Percentiles rank a stretch among this genome's conserved stretches.
phyloP scores from a whole-genome alignment of 352 stramenopile species.

The Phytophthora hibernalis region DNA sequence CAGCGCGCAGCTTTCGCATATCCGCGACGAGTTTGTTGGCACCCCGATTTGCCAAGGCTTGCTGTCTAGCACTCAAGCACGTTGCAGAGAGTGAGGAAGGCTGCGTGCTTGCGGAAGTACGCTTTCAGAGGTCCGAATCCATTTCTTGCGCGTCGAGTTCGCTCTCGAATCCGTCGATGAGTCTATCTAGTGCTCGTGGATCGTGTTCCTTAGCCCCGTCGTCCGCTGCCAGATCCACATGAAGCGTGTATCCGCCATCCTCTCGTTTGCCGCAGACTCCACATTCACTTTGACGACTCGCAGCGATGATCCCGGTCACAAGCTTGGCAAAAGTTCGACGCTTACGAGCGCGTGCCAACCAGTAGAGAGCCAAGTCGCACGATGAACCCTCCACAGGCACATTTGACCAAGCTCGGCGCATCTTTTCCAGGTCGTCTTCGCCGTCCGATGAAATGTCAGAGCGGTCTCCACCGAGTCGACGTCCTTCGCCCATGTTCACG shows the following conservation, averaged over 20 bases:
- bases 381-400: constrained; percentile 84
- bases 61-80: constrained; percentile 71
- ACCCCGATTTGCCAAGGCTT: constrained; percentile 21
- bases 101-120: constrained; percentile 95
- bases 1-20: constrained; percentile 77
- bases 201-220: constrained; percentile 73
- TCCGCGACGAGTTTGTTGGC: constrained; percentile 35
- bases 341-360: constrained; percentile 94
- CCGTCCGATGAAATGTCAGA: constrained; percentile 94
- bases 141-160: constrained; percentile 90
- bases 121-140: constrained; percentile 95
- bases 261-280: constrained; percentile 78
- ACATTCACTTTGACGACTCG: constrained; percentile 88
- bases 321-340: constrained; percentile 91
- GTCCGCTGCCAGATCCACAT: constrained; percentile 81
- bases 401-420: constrained; percentile 87
- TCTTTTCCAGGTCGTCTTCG: constrained; percentile 92
- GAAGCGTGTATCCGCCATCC: constrained; percentile 73
- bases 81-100: constrained; percentile 95
- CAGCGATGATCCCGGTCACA: constrained; percentile 81
- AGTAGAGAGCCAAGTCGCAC: constrained; percentile 92
- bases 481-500: constrained; percentile 92
- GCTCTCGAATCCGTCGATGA: constrained; percentile 77
- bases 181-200: constrained; percentile 73
- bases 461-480: constrained; percentile 87